A percentile compares a stretch with the other conserved stretches of the same genome.
These are phyloP conservation scores for Taphrina flavorubra DNA, from an alignment of 1,139 yeast genomes.

Conservation along the genomic window DNA sequence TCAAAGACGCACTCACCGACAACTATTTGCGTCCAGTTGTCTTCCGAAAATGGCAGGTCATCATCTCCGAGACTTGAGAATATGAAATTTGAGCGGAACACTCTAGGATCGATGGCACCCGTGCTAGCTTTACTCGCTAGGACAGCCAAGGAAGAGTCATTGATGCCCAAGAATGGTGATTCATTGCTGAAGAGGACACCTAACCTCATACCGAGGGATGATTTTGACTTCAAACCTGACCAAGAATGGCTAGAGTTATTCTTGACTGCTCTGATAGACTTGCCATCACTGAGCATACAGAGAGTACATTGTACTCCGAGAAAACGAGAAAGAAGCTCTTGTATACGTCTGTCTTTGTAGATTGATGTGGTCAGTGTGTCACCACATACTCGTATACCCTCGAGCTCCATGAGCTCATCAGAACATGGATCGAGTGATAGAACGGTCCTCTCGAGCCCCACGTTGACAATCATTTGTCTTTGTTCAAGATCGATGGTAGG, in stretches of 20 bases:
- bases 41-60: constrained; percentile 21
- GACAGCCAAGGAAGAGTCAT: constrained; percentile 4
- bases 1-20: constrained; percentile 16
- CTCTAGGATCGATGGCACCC: constrained; percentile 2
- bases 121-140: constrained; percentile 1
- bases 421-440: constrained; percentile 4
- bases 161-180: constrained; percentile 25
- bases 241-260: constrained; percentile 2
- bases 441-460: background rate
- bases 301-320: constrained; percentile 31
- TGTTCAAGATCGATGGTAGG: background rate
- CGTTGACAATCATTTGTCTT: background rate
- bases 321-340: constrained; percentile 5
- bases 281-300: background rate
- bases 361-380: constrained; percentile 4
- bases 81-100: constrained; percentile 29
- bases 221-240: constrained; percentile 6
- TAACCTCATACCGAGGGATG: background rate
- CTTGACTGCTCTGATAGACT: constrained; percentile 13
- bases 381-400: constrained; percentile 19
- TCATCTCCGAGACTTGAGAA: background rate
- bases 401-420: background rate
- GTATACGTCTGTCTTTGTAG: constrained; percentile 6
- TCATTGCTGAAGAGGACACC: constrained; percentile 27
- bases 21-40: background rate